Conservation (phyloP, 768 basidiomycete species). For the Termitomyces eurrhizus region DNA sequence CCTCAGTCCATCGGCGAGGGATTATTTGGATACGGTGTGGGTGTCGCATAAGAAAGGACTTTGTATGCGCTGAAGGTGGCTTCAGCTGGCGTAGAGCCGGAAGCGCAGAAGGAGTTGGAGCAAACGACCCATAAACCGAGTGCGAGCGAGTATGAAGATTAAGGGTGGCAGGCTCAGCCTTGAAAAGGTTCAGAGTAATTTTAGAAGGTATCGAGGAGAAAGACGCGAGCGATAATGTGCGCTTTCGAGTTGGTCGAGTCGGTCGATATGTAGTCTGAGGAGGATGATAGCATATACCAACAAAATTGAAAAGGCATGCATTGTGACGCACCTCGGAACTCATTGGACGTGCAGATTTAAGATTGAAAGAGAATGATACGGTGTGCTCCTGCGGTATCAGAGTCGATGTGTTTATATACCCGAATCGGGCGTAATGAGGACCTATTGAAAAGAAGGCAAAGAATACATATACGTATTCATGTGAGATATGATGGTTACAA, state of each 20-base stretch:
- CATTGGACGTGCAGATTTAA: neutral
- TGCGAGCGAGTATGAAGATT: conserved; percentile 11
- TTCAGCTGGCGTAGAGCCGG: conserved; percentile 13
- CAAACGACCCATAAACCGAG: conserved; percentile 19
- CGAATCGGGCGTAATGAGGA: neutral
- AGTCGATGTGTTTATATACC: neutral
- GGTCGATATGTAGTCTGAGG: conserved; percentile 1
- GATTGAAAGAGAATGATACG: neutral
- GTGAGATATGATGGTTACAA: neutral
- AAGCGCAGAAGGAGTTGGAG: conserved; percentile 18
- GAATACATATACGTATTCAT: neutral
- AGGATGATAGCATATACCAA: neutral
- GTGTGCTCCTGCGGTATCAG: neutral
- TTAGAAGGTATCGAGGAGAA: conserved; percentile 15
- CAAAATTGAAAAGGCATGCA: neutral
- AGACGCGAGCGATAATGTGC: conserved; percentile 17
- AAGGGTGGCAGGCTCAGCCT: conserved; percentile 8
- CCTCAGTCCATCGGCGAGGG: conserved; percentile 10
- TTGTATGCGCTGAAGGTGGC: neutral
- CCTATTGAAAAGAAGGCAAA: neutral
- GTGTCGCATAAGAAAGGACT: conserved; percentile 1
- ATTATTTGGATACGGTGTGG: conserved; percentile 4
- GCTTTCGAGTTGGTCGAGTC: conserved; percentile 13
- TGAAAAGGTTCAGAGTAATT: conserved; percentile 12
- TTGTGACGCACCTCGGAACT: conserved; percentile 9